These are phyloP conservation scores for Petasospora rhodanensis DNA, from an alignment of 1,139 yeast species.

Conservation along the genomic window DNA sequence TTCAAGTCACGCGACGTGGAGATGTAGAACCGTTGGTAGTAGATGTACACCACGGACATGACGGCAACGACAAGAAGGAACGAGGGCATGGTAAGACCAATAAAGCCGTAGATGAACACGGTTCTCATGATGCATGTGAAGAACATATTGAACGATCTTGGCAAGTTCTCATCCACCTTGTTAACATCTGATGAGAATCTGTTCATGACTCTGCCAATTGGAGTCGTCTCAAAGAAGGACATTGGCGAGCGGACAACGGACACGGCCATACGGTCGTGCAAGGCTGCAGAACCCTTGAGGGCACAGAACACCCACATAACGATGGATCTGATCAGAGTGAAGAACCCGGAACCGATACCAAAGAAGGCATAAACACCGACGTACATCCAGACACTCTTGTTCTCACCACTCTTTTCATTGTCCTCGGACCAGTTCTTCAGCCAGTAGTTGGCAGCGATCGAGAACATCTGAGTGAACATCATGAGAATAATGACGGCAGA, in stretches of 20 bases:
- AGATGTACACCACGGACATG: conserved; percentile 42
- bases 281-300: conserved; percentile 54
- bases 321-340: conserved; percentile 46
- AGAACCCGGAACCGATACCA: conserved; percentile 48
- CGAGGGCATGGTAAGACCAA: conserved; percentile 47
- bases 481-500: conserved; percentile 38
- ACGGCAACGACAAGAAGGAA: conserved; percentile 40
- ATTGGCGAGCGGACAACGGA: conserved; percentile 67
- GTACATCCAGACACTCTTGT: conserved; percentile 45
- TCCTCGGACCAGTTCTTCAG: conserved; percentile 59
- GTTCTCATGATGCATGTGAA: conserved; percentile 41
- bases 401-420: conserved; percentile 39
- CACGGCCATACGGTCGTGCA: conserved; percentile 60
- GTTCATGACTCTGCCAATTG: conserved; percentile 70
- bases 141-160: conserved; percentile 42
- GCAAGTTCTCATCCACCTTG: conserved; percentile 52
- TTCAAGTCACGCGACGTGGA: conserved; percentile 54
- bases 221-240: conserved; percentile 77
- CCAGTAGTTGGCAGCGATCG: conserved; percentile 51
- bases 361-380: conserved; percentile 57
- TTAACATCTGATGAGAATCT: conserved; percentile 68
- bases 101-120: conserved; percentile 44
- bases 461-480: conserved; percentile 43
- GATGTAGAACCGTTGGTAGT: conserved; percentile 50
- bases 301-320: conserved; percentile 61